Evolutionary conservation across 2,329 filamentous ascomycete genomes (phyloP).

Genomic region (Colletotrichum aenigma): DNA sequence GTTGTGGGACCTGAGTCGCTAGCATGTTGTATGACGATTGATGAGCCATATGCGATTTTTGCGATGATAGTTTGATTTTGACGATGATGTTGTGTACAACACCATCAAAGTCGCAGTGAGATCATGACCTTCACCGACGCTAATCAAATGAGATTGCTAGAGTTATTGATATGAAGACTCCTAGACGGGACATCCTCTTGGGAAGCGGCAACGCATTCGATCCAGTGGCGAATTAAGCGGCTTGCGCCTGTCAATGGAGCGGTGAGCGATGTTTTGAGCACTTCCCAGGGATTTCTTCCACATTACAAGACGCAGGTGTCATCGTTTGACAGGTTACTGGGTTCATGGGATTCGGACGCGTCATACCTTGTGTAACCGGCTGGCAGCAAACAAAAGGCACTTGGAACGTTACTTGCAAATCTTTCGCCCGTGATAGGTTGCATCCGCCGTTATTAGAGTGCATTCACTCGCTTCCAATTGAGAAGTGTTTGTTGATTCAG

Average conservation of each 20-base stretch:
- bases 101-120: accelerated
- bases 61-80: not conserved
- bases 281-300: not conserved
- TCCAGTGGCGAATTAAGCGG: not conserved
- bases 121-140: not conserved
- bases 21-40: not conserved
- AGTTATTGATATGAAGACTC: not conserved
- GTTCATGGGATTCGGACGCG: not conserved
- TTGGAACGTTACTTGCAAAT: not conserved
- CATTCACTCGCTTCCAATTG: not conserved
- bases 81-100: not conserved
- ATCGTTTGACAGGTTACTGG: not conserved
- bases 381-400: not conserved
- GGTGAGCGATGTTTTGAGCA: not conserved
- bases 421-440: not conserved
- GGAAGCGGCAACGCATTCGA: not conserved
- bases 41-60: not conserved
- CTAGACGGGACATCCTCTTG: accelerated
- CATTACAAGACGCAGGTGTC: not conserved
- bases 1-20: not conserved
- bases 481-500: not conserved
- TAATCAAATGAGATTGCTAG: not conserved
- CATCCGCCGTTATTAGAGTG: not conserved
- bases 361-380: not conserved
- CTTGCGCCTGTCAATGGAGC: not conserved